Evolutionary conservation across 1,139 yeast genomes (phyloP).

Genomic region (Pichia sp.): DNA sequence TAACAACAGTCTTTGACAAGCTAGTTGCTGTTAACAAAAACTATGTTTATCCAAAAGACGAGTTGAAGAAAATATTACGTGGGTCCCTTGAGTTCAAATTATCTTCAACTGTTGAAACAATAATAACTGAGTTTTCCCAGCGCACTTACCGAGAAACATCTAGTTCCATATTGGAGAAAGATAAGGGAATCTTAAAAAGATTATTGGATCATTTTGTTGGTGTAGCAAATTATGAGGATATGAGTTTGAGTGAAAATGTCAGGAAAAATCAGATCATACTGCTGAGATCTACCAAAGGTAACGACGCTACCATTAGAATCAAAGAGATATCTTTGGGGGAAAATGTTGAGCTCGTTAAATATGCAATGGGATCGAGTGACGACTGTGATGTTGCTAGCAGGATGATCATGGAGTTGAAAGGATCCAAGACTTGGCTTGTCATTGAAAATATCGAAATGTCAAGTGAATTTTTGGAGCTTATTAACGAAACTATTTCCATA

Average conservation of each 20-base stretch:
- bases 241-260: conserved; percentile 12
- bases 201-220: conserved; percentile 30
- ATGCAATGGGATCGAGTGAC: conserved; percentile 78
- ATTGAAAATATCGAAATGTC: conserved; percentile 79
- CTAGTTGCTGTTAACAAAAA: conserved; percentile 44
- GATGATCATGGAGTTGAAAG: conserved; percentile 45
- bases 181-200: conserved; percentile 33
- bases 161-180: conserved; percentile 47
- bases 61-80: conserved; percentile 41
- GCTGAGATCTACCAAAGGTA: conserved; percentile 57
- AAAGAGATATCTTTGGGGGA: conserved; percentile 39
- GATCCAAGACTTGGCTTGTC: conserved; percentile 60
- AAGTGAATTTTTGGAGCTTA: conserved; percentile 52
- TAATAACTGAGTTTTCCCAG: conserved; percentile 40
- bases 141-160: conserved; percentile 46
- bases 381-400: conserved; percentile 54
- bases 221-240: not conserved
- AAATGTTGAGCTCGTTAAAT: conserved; percentile 35
- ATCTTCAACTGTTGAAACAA: conserved; percentile 14
- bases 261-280: conserved; percentile 33
- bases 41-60: conserved; percentile 56
- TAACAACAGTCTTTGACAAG: conserved; percentile 45
- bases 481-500: conserved; percentile 44
- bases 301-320: conserved; percentile 62
- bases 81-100: conserved; percentile 33